Percentiles rank a stretch among this genome's conserved stretches.
phyloP scores from a whole-genome alignment of 1,284 basidiomycete genomes.

The Ganoderma boninense region DNA sequence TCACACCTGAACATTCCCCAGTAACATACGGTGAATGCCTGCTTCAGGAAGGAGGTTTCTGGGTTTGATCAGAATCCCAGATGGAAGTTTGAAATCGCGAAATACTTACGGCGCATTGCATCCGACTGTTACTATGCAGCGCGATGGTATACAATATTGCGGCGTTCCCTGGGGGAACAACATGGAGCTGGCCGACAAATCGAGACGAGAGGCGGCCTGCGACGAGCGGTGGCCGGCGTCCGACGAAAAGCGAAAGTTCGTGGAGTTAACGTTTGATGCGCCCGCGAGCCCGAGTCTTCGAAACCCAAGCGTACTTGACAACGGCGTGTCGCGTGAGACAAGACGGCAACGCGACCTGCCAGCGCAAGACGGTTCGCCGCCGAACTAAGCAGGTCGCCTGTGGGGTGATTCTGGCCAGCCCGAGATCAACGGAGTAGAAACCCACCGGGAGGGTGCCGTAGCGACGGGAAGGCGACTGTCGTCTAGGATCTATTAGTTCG shows the following conservation, averaged over 20 bases:
- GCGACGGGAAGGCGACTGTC: background rate
- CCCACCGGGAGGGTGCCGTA: background rate
- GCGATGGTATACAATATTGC: background rate
- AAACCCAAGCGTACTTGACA: background rate
- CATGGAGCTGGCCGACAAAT: background rate
- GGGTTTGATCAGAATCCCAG: background rate
- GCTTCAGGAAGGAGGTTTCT: background rate
- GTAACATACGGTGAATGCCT: background rate
- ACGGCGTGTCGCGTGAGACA: background rate
- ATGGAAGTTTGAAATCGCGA: background rate
- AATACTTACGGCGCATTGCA: background rate
- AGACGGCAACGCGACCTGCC: background rate
- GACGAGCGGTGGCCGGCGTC: background rate
- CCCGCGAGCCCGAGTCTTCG: background rate
- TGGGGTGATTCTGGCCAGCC: background rate
- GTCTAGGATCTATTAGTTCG: background rate
- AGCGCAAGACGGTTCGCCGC: background rate
- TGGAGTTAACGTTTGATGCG: background rate
- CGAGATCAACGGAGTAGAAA: slow-evolving; percentile 1
- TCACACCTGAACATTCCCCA: background rate
- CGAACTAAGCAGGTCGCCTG: background rate
- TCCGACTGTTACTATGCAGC: background rate
- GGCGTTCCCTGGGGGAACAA: background rate
- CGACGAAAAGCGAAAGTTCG: background rate
- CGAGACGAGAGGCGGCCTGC: background rate